phyloP scores from a whole-genome alignment of 2,329 filamentous ascomycete genomes.

The Xylaria sp. region DNA sequence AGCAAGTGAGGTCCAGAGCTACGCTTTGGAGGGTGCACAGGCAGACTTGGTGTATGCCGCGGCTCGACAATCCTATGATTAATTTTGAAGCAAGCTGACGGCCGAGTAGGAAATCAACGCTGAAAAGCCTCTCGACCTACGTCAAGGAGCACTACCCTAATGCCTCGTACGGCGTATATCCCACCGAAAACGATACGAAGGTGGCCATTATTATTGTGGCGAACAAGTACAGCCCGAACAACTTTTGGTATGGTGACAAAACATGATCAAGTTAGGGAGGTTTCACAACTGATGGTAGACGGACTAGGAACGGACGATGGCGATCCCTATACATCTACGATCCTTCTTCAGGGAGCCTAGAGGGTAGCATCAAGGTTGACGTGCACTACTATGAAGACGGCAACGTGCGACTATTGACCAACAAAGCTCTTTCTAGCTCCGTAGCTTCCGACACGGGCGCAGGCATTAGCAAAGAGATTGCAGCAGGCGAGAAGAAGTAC shows the following conservation, averaged over 20 bases:
- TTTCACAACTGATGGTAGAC: conserved; percentile 12
- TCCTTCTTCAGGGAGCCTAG: conserved; percentile 73
- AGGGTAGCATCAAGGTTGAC: conserved; percentile 88
- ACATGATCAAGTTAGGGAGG: not conserved
- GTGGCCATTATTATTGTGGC: conserved; percentile 87
- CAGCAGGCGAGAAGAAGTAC: conserved; percentile 85
- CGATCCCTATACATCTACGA: conserved; percentile 85
- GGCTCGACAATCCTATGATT: not conserved
- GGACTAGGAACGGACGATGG: conserved; percentile 89
- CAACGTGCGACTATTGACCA: conserved; percentile 93
- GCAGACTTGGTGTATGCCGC: conserved; percentile 78
- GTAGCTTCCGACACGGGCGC: conserved; percentile 71
- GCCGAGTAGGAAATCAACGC: conserved; percentile 75
- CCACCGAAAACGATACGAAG: conserved; percentile 77
- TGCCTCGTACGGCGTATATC: conserved; percentile 83
- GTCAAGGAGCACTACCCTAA: conserved; percentile 89
- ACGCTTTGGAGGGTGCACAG: conserved; percentile 80
- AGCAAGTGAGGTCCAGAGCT: conserved; percentile 82
- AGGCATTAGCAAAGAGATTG: conserved; percentile 81
- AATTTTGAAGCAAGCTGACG: conserved; percentile 38
- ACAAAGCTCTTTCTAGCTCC: conserved; percentile 74
- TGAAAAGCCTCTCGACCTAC: conserved; percentile 80
- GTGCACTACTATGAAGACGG: conserved; percentile 99
- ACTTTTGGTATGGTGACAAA: conserved; percentile 78
- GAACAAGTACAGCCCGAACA: conserved; percentile 97